These are phyloP conservation scores for Eimeria maxima DNA, from an alignment of 169 alveolate species.

Conservation along the genomic window DNA sequence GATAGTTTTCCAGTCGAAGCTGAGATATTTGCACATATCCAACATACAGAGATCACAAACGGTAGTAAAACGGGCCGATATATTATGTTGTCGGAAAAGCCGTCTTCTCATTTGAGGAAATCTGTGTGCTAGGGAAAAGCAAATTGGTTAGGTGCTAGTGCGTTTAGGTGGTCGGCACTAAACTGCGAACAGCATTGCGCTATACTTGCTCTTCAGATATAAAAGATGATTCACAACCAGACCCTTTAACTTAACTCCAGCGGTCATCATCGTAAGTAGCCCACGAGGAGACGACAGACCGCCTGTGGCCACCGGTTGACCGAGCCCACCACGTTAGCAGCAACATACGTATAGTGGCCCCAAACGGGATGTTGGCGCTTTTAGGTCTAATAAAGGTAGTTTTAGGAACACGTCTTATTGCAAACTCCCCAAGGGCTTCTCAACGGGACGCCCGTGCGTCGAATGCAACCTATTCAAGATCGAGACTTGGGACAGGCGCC, in stretches of 20 bases:
- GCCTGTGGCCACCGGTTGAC: not conserved
- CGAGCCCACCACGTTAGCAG: not conserved
- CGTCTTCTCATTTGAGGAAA: not conserved
- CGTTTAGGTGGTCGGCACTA: not conserved
- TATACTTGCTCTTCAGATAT: not conserved
- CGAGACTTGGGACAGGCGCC: not conserved
- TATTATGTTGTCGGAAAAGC: not conserved
- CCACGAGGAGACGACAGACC: not conserved
- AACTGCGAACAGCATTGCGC: not conserved
- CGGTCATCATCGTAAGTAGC: not conserved
- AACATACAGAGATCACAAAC: too few relatives aligned
- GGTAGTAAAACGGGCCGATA: too few relatives aligned
- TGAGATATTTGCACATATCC: too few relatives aligned
- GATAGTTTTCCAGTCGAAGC: too few relatives aligned
- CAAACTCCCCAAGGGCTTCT: not conserved
- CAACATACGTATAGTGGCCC: not conserved
- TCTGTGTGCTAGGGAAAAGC: not conserved
- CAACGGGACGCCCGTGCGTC: not conserved
- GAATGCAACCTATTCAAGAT: not conserved
- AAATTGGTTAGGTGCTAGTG: not conserved
- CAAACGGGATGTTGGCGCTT: not conserved
- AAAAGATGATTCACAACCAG: not conserved
- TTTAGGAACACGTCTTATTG: not conserved
- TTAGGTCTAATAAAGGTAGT: not conserved
- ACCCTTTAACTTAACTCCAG: not conserved